Evolutionary conservation across 495 filamentous ascomycete genomes (phyloP), one percentile per base, ranked within the genome.

Genomic region (Sabuloglossum arenarium): DNA sequence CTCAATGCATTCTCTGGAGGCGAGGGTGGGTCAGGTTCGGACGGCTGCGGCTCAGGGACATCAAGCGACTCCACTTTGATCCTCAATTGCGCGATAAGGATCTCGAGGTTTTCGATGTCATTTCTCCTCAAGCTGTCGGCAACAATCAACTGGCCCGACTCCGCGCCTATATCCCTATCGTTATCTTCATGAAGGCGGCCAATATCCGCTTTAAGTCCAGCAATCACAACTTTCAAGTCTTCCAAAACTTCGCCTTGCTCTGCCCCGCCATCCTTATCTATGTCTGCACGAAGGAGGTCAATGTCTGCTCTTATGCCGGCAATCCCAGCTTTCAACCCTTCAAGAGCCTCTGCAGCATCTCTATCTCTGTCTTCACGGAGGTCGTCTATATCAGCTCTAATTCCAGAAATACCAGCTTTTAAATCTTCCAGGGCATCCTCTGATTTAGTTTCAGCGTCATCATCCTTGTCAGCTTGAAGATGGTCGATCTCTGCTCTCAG

Each of bases 51-150:
- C 42, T 66, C 60, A 31, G 79, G 74, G 9, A 74, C 70, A 58
- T 91, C 82, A 54, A 93, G 78, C 3, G 84, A 74, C 58, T 94
- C 86, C 37, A 96, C 77, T 68, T 93, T 94, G 62, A 78, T 77
- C 50, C 84, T 78, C 0, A 96, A 73, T 63, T 93, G 80, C 54
- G 80, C 81, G 57, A 95, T 85, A 56, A 94, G 71, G 32, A 77
- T 69, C 61, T 94, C 88, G 16, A 96, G 76, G 51, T 84, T 82
- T 62, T 90, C 87, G 51, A 94, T 80, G 56, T 89, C 86, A 56
- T 80, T 77, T 10, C 74, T 73, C 54, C 79, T 78, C 29, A 79
- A 59, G 30, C 70, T 67, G 24, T 75, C 64, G 21, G 67, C 59
- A 34, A 81, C 72, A 59, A 83, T 69, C 19, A 83, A 73, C 58